phyloP scores from a whole-genome alignment of 768 basidiomycete genomes.

The Termitomyces sp. region DNA sequence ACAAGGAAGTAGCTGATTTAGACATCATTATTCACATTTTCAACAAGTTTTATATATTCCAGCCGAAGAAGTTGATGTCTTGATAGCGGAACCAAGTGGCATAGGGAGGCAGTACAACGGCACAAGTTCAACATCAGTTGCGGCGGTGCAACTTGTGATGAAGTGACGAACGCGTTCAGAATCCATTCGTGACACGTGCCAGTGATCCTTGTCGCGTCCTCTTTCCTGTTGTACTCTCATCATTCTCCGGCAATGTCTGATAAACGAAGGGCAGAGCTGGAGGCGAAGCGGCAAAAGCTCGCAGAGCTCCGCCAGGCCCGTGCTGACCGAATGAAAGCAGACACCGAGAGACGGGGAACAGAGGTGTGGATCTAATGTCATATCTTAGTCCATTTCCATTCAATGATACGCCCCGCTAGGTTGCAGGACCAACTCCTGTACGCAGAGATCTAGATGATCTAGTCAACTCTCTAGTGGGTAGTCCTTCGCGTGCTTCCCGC shows the following conservation, averaged over 20 bases:
- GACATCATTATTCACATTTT: too few relatives aligned
- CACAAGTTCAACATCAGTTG: background rate
- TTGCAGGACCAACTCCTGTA: conserved; percentile 33
- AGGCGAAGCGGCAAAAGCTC: conserved; percentile 85
- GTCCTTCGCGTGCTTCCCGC: conserved; percentile 34
- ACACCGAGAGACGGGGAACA: conserved; percentile 36
- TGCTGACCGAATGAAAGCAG: conserved; percentile 59
- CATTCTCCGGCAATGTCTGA: conserved; percentile 38
- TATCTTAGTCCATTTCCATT: background rate
- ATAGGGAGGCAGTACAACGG: background rate
- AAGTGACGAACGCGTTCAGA: background rate
- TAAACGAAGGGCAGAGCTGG: conserved; percentile 80
- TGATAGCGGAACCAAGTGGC: too few relatives aligned
- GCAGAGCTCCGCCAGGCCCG: conserved; percentile 79
- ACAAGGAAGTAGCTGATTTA: background rate
- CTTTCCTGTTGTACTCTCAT: background rate
- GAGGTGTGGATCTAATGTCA: conserved; percentile 25
- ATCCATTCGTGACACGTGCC: background rate
- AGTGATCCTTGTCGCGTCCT: conserved; percentile 4
- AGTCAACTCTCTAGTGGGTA: conserved; percentile 56
- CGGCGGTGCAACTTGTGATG: background rate
- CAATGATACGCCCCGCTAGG: conserved; percentile 20
- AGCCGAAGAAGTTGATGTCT: background rate
- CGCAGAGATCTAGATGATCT: conserved; percentile 66
- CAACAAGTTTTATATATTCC: background rate